These are phyloP conservation scores for Astraeus odoratus DNA, from an alignment of 768 basidiomycete species.

Conservation along the genomic window DNA sequence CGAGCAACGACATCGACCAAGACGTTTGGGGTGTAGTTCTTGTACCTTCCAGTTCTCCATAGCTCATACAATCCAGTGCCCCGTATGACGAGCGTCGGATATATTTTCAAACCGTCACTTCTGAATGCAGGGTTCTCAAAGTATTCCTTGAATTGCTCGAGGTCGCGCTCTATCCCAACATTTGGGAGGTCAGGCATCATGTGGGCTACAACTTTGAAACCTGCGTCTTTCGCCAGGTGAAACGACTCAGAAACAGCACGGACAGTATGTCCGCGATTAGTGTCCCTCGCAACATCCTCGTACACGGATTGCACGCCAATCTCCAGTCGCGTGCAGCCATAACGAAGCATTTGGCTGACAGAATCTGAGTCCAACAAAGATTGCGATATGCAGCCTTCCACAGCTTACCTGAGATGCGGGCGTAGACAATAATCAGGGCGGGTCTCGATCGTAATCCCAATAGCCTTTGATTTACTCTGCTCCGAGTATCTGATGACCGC, in stretches of 20 bases:
- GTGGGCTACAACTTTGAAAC: slow-evolving; percentile 99
- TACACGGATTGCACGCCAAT: slow-evolving; percentile 99
- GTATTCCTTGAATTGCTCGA: slow-evolving; percentile 98
- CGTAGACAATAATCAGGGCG: slow-evolving; percentile 96
- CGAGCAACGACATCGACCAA: slow-evolving; percentile 95
- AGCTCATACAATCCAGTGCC: slow-evolving; percentile 95
- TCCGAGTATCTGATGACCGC: slow-evolving; percentile 71
- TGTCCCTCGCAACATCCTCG: slow-evolving; percentile 98
- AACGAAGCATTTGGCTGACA: slow-evolving; percentile 92
- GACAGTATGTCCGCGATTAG: slow-evolving; percentile 97
- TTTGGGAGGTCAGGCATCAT: slow-evolving; percentile 99
- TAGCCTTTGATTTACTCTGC: slow-evolving; percentile 95
- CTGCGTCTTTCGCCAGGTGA: slow-evolving; percentile 96
- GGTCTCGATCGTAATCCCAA: slow-evolving; percentile 98
- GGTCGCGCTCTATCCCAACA: slow-evolving; percentile 92
- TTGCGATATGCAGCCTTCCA: background rate
- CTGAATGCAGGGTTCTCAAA: slow-evolving; percentile 98
- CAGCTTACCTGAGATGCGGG: slow-evolving; percentile 81
- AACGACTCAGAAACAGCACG: slow-evolving; percentile 95
- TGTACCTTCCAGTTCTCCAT: slow-evolving; percentile 95
- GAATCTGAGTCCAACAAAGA: background rate
- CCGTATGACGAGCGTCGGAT: slow-evolving; percentile 95
- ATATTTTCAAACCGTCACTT: slow-evolving; percentile 96
- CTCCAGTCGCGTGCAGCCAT: slow-evolving; percentile 96
- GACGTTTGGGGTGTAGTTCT: slow-evolving; percentile 99